phyloP scores from a whole-genome alignment of 2,329 filamentous ascomycete genomes.

The Pestalotiopsis sp. region DNA sequence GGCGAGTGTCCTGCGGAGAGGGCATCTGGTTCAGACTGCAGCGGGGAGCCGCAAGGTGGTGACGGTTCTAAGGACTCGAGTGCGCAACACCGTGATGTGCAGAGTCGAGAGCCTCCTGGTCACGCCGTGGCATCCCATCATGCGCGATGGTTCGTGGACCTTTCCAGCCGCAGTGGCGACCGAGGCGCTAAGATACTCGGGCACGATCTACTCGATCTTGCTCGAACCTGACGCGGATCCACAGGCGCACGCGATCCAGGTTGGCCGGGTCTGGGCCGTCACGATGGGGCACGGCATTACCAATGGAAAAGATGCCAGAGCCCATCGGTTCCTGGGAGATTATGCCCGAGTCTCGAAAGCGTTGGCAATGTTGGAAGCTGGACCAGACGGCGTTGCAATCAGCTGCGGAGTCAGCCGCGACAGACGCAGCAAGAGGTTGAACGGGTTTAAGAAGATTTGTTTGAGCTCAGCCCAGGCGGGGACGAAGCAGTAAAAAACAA shows the following conservation, averaged over 20 bases:
- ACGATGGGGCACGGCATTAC: constrained; percentile 61
- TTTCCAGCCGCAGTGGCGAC: constrained; percentile 46
- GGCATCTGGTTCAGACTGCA: constrained; percentile 53
- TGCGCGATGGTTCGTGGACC: constrained; percentile 41
- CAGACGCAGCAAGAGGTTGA: constrained; percentile 11
- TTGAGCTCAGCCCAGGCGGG: background rate
- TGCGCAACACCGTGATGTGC: constrained; percentile 44
- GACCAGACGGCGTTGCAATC: constrained; percentile 42
- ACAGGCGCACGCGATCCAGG: constrained; percentile 52
- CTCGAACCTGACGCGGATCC: constrained; percentile 47
- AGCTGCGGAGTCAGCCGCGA: constrained; percentile 45
- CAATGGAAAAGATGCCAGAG: constrained; percentile 42
- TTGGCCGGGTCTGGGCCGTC: constrained; percentile 54
- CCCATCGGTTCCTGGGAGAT: constrained; percentile 58
- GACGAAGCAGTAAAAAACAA: background rate
- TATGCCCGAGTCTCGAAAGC: constrained; percentile 44
- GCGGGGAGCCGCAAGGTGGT: constrained; percentile 49
- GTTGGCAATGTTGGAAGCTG: constrained; percentile 37
- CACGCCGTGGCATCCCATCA: constrained; percentile 64
- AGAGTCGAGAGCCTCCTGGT: constrained; percentile 49
- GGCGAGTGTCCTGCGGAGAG: constrained; percentile 46
- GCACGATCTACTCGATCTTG: constrained; percentile 59
- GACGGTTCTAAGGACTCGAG: constrained; percentile 52
- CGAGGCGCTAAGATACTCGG: constrained; percentile 44
- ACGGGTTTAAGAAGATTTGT: background rate